These are phyloP conservation scores for Tylopilus vinaceipallidus DNA, from an alignment of 768 basidiomycete genomes.

Conservation along the genomic window DNA sequence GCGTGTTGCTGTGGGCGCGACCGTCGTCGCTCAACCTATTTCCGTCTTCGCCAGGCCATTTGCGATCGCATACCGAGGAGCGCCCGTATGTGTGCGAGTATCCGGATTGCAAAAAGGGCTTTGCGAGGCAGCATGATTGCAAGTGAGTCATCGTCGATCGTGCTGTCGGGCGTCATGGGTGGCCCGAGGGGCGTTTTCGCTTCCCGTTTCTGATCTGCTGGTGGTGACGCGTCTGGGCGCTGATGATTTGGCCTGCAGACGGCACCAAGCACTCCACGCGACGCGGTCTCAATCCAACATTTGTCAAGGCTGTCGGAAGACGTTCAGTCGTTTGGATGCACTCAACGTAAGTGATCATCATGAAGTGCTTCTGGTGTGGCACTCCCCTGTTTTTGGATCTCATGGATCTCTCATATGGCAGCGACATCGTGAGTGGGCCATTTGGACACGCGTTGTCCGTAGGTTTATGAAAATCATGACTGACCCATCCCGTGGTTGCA, in stretches of 20 bases:
- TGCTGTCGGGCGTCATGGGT: not conserved
- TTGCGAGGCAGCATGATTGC: slow-evolving; percentile 96
- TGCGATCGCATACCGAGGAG: slow-evolving; percentile 94
- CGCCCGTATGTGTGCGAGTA: slow-evolving; percentile 91
- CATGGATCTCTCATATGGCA: slow-evolving; percentile 35
- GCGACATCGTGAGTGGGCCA: slow-evolving; percentile 67
- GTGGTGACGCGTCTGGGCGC: not conserved
- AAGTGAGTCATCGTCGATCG: slow-evolving; percentile 57
- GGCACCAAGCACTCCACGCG: slow-evolving; percentile 88
- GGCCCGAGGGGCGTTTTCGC: not conserved
- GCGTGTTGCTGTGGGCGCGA: not conserved
- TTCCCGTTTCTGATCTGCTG: not conserved
- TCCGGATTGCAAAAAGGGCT: slow-evolving; percentile 93
- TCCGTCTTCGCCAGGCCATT: slow-evolving; percentile 57
- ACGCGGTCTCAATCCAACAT: slow-evolving; percentile 81
- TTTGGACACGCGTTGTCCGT: slow-evolving; percentile 23
- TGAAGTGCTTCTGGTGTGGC: slow-evolving; percentile 28
- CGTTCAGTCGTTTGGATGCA: slow-evolving; percentile 91
- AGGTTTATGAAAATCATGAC: slow-evolving; percentile 23
- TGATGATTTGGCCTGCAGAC: slow-evolving; percentile 41
- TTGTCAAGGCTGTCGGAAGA: slow-evolving; percentile 91
- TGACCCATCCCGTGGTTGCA: slow-evolving; percentile 35
- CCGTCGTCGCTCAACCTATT: slow-evolving; percentile 9
- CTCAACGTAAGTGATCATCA: slow-evolving; percentile 72
- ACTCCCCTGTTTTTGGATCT: slow-evolving; percentile 22